A percentile compares a stretch with the other conserved stretches of the same genome.
Evolutionary conservation across 768 basidiomycete genomes (phyloP).

Genomic region (Lentinula guzmanii): DNA sequence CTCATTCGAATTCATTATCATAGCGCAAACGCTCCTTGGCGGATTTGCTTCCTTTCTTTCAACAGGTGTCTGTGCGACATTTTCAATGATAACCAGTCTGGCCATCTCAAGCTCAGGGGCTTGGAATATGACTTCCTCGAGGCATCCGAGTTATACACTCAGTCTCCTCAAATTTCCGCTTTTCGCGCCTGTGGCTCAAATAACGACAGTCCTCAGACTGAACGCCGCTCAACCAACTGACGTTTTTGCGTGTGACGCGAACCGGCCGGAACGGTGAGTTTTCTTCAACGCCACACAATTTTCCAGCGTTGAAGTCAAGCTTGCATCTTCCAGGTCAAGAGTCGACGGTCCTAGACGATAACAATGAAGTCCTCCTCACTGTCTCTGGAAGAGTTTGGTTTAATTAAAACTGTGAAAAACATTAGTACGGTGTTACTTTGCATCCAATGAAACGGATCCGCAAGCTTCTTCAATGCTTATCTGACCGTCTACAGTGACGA

Average conservation of each 20-base stretch:
- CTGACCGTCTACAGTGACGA: slow-evolving; percentile 61
- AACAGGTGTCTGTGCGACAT: slow-evolving; percentile 36
- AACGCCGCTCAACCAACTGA: slow-evolving; percentile 41
- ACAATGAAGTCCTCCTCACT: slow-evolving; percentile 45
- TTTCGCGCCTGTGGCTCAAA: slow-evolving; percentile 34
- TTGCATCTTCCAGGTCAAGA: slow-evolving; percentile 47
- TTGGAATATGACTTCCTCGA: slow-evolving; percentile 26
- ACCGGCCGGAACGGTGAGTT: slow-evolving; percentile 51
- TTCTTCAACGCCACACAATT: neutral
- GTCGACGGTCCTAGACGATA: slow-evolving; percentile 67
- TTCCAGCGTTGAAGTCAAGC: neutral
- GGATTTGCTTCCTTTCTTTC: slow-evolving; percentile 37
- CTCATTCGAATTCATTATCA: neutral
- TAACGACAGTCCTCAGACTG: slow-evolving; percentile 35
- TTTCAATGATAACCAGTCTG: slow-evolving; percentile 36
- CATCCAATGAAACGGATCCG: slow-evolving; percentile 17
- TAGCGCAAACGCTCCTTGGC: slow-evolving; percentile 40
- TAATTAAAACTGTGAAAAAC: slow-evolving; percentile 44
- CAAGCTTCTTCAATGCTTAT: slow-evolving; percentile 79
- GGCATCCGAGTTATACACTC: slow-evolving; percentile 31
- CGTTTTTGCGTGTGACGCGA: slow-evolving; percentile 55
- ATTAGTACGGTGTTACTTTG: neutral
- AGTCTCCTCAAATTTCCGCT: slow-evolving; percentile 44
- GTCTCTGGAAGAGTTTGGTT: slow-evolving; percentile 31
- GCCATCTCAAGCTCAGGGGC: slow-evolving; percentile 35